Base-by-base conservation (phyloP, 2,329 filamentous ascomycete genomes). In the Trichoderma arundinaceum region DNA sequence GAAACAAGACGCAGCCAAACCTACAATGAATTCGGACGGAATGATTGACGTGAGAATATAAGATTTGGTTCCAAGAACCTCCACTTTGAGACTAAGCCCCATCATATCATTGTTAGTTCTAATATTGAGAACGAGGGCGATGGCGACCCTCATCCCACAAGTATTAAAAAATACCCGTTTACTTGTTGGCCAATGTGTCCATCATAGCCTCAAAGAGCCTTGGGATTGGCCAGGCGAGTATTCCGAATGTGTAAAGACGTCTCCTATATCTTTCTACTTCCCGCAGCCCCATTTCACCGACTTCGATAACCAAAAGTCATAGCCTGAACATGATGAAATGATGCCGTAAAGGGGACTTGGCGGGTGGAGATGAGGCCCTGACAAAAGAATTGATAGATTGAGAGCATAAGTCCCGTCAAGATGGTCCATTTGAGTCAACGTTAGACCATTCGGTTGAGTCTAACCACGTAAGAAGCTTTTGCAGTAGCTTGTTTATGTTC, bases 401-500 rank as follows among this genome's bases (percentile, higher is more conserved):
- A 28, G 22, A 28, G 22, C 4, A 28, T 4, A 4, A 28, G 4
- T 28, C 22, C 9, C n/a, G n/a, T 38, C 28, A 63, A 54, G 39
- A 9, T 10, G 49, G 60, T 7, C 41, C 60, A 19, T 38, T 46
- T 9, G 39, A 38, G 10, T 28, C 3, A 53, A 1, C 33, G 3
- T 28, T 53, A 6, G 60, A 38, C 49, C 60, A 63, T 15, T 63
- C 60, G 6, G 49, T 12, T 22, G 60, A 54, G 17, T 66, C 66
- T n/a, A 70, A 51, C 67, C 68, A 70, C 7, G 9, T 58, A 7
- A 81, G 52, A 73, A 79, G 59, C 48, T 68, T 69, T 38, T 67
- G 65, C 60, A 69, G 49, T 1, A 71, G 53, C 22, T 67, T 17
- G n/a, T 66, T 65, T 19, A 64, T 78, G 69, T 84, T 80, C 10